These are phyloP conservation scores for Rhizodiscina lignyota DNA, from an alignment of 495 filamentous ascomycete species.

Conservation along the genomic window DNA sequence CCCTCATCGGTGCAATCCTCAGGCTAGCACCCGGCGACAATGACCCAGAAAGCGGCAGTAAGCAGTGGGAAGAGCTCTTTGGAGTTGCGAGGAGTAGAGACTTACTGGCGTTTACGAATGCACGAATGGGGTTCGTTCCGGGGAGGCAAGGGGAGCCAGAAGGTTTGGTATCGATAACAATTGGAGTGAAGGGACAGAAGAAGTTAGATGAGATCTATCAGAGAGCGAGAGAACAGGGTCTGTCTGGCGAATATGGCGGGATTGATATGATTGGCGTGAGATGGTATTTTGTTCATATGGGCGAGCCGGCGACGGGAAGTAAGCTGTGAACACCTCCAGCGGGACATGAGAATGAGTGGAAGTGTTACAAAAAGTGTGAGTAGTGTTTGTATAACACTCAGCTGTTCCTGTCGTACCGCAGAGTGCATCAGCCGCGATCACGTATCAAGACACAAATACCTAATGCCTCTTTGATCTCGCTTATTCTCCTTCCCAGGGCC, in stretches of 20 bases:
- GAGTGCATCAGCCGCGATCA: no score
- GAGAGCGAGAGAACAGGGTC: constrained; percentile 9
- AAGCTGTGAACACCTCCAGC: no score
- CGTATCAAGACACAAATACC: no score
- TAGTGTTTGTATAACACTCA: no score
- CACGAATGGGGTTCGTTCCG: constrained; percentile 13
- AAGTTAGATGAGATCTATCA: constrained; percentile 11
- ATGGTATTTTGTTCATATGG: constrained; percentile 12
- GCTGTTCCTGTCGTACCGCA: no score
- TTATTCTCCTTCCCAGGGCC: no score
- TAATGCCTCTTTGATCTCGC: no score
- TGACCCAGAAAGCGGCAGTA: constrained; percentile 10
- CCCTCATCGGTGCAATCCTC: constrained; percentile 12
- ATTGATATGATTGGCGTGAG: constrained; percentile 16
- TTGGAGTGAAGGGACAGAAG: constrained; percentile 13
- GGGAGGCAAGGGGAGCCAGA: constrained; percentile 12
- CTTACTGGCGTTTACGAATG: constrained; percentile 17
- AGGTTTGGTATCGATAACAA: constrained; percentile 12
- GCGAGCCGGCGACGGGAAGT: background rate
- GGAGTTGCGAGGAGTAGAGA: constrained; percentile 14
- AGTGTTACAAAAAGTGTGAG: no score
- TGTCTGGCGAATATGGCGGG: constrained; percentile 10
- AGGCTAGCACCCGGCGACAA: constrained; percentile 12
- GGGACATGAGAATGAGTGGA: no score
- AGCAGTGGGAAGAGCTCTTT: constrained; percentile 18